These are phyloP conservation scores for Termitomyces sp. DNA, from an alignment of 768 basidiomycete species.

Conservation along the genomic window DNA sequence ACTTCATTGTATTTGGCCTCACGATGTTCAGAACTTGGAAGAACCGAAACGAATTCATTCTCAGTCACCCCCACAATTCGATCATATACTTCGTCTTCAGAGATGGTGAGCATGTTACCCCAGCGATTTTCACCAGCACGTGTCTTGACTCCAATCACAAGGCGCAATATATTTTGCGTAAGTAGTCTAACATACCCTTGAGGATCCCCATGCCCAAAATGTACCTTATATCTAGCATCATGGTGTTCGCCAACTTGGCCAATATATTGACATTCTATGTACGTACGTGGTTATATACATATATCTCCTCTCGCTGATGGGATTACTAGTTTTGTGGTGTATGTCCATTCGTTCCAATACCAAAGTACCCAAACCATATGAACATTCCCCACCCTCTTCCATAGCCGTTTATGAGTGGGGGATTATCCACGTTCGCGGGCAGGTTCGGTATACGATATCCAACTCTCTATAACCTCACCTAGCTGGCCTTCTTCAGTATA, in stretches of 20 bases:
- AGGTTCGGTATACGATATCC: conserved; percentile 28
- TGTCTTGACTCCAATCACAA: conserved; percentile 13
- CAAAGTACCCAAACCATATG: too few relatives aligned
- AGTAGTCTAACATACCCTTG: conserved; percentile 17
- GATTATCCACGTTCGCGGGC: conserved; percentile 46
- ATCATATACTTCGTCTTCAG: conserved; percentile 41
- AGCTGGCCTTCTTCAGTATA: conserved; percentile 26
- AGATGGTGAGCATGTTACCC: conserved; percentile 36
- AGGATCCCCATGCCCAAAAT: not conserved
- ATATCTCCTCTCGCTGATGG: not conserved
- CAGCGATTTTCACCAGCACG: not conserved
- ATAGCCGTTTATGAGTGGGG: conserved; percentile 42
- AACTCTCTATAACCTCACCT: not conserved
- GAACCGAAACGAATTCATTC: conserved; percentile 23
- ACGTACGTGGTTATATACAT: not conserved
- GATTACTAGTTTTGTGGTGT: conserved; percentile 23
- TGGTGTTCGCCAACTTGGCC: conserved; percentile 27
- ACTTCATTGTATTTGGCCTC: conserved; percentile 44
- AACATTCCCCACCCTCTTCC: not conserved
- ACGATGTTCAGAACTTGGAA: conserved; percentile 43
- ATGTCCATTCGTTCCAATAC: not conserved
- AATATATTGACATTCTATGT: conserved; percentile 1
- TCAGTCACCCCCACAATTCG: conserved; percentile 21
- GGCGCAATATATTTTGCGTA: conserved; percentile 58
- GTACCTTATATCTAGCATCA: conserved; percentile 31